Evolutionary conservation across 768 basidiomycete species (phyloP), one percentile per base, ranked within the genome.

Genomic region (Pisolithus orientalis): DNA sequence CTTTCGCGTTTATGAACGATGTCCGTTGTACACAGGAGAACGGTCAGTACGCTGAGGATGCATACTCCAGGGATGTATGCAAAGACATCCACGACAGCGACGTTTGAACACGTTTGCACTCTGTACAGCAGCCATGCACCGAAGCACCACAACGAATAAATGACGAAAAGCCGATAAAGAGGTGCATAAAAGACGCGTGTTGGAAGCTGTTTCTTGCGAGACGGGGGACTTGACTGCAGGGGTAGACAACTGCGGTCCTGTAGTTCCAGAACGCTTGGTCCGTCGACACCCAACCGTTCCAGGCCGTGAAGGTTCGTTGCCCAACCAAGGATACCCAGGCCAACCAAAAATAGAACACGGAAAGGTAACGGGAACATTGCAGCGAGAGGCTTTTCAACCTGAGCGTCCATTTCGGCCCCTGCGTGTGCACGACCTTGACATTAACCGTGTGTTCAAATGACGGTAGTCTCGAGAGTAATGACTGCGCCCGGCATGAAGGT

Each of bases 301-400:
- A 98, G 82, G 46, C 88, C 80, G 67, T 98, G 94, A 6, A 98
- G 70, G 68, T 98, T 99, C 32, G 85, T 83, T 0, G 93, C 93
- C 94, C 95, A 99, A 56, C 85, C 85, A 4, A 95, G 72, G 51
- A 94, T 80, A 10, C 91, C 94, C 32, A 90, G 59, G 17, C 89
- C 87, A 50, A 82, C 75, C 53, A 96, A 77, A 58, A 81, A 79
- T 53, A 96, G 79, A 25, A 92, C 90, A 56, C 96, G 88, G 66
- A 93, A 97, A 1, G 96, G 95, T 1, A 99, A 78, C 10, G 96
- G 95, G 64, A 95, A 88, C 17, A 71, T 70, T 37, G 77, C 72
- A 49, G 80, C 75, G 52, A 81, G 73, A 42, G 75, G 69, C 44
- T 75, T 65, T 56, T 82, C 78, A 56, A 71, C 59, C 50, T 59